Evolutionary conservation across 371 early-diverging fungal species (phyloP).

Genomic region (Syncephalastrum racemosum): DNA sequence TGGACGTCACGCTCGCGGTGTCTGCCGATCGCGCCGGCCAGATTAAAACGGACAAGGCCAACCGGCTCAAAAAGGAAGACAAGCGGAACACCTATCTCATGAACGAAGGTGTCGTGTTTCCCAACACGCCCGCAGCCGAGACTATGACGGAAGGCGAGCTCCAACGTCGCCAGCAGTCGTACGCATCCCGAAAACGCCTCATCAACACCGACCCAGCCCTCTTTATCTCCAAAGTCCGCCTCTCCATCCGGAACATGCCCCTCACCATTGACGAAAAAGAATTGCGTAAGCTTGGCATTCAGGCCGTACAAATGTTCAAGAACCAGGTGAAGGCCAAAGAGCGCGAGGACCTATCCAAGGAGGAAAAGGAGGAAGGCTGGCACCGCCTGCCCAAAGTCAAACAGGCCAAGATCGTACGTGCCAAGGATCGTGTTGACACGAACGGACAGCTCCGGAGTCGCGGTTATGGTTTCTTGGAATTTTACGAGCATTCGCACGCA

Average conservation of each 20-base stretch:
- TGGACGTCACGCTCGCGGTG: constrained; percentile 82
- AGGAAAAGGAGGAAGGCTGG: constrained; percentile 77
- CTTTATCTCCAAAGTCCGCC: constrained; percentile 84
- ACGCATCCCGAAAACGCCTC: constrained; percentile 73
- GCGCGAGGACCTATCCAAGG: constrained; percentile 68
- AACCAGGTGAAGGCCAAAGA: constrained; percentile 69
- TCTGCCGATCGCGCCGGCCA: constrained; percentile 67
- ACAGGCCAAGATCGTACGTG: constrained; percentile 86
- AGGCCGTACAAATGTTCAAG: constrained; percentile 77
- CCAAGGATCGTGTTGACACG: constrained; percentile 74
- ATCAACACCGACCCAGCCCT: constrained; percentile 84
- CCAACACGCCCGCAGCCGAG: constrained; percentile 79
- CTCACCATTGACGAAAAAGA: constrained; percentile 69
- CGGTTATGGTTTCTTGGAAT: constrained; percentile 95
- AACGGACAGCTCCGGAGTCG: constrained; percentile 72
- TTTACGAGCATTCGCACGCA: constrained; percentile 83
- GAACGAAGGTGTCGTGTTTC: constrained; percentile 82
- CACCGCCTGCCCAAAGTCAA: constrained; percentile 62
- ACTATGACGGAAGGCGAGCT: constrained; percentile 72
- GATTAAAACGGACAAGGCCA: constrained; percentile 62
- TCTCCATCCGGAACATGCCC: constrained; percentile 85
- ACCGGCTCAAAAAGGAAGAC: constrained; percentile 73
- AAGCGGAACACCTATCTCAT: constrained; percentile 79
- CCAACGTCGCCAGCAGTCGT: constrained; percentile 75
- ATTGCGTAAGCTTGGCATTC: constrained; percentile 64